A percentile compares a stretch with the other conserved stretches of the same genome.
phyloP scores from a whole-genome alignment of 139 green algal species.

The Medakamo hakoo region DNA sequence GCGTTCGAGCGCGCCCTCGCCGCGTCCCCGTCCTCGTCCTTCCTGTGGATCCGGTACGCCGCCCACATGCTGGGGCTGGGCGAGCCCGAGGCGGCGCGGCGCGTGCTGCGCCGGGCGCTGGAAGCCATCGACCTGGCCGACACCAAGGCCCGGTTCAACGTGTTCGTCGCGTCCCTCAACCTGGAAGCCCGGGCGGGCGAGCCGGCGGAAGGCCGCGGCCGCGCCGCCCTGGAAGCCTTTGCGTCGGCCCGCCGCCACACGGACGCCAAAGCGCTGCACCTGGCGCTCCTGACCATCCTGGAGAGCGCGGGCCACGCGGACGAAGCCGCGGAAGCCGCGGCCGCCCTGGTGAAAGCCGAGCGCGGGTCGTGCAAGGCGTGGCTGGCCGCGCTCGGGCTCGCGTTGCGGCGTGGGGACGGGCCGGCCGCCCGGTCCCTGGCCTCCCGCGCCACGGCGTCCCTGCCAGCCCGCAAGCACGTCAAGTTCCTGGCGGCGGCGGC shows the following conservation, averaged over 20 bases:
- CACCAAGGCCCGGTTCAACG: conserved; percentile 57
- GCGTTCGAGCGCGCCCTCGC: conserved; percentile 50
- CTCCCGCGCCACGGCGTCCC: conserved; percentile 40
- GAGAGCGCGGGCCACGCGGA: conserved; percentile 25
- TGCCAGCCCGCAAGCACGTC: conserved; percentile 86
- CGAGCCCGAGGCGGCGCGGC: conserved; percentile 31
- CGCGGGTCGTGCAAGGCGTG: conserved; percentile 33
- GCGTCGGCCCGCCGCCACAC: conserved; percentile 49
- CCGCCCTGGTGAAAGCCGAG: not conserved
- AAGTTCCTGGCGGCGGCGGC: conserved; percentile 61
- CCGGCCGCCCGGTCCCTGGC: conserved; percentile 32
- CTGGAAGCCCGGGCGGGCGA: conserved; percentile 76
- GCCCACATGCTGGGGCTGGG: conserved; percentile 45
- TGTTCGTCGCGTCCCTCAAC: conserved; percentile 92
- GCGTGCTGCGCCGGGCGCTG: conserved; percentile 56
- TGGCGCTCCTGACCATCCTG: conserved; percentile 37
- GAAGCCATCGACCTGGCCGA: conserved; percentile 42
- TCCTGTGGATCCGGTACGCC: conserved; percentile 77
- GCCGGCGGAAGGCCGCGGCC: conserved; percentile 50
- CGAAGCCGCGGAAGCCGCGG: not conserved
- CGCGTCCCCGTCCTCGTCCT: conserved; percentile 42
- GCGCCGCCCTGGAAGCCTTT: conserved; percentile 63
- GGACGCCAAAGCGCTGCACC: conserved; percentile 67
- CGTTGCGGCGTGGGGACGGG: conserved; percentile 21
- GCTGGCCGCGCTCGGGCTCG: conserved; percentile 39